phyloP scores from a whole-genome alignment of 176 grass and related monocot species.

The Ampelocalamus luodianensis region DNA sequence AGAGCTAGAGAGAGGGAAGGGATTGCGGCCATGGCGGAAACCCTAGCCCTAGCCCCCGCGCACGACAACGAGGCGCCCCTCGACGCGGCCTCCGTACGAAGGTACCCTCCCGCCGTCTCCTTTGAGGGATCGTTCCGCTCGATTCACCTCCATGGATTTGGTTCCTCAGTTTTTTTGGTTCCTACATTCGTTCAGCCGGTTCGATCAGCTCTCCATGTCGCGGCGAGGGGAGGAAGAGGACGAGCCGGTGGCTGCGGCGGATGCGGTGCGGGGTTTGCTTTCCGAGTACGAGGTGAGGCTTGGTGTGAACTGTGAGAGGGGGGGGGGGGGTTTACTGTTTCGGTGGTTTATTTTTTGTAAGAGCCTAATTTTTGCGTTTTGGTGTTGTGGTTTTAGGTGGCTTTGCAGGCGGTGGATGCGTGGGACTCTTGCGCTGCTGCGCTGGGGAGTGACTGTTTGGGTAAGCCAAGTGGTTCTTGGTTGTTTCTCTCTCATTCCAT shows the following conservation, averaged over 20 bases:
- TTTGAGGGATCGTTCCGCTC: background rate
- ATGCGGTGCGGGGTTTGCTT: conserved; percentile 21
- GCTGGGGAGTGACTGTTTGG: conserved; percentile 39
- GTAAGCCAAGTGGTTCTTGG: conserved; percentile 41
- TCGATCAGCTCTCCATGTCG: conserved; percentile 50
- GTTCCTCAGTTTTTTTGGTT: background rate
- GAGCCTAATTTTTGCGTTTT: background rate
- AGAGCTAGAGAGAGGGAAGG: background rate
- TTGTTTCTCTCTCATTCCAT: background rate
- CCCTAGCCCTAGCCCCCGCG: conserved; percentile 25
- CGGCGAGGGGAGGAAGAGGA: conserved; percentile 26
- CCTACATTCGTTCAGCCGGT: conserved; percentile 54
- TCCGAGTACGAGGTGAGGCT: conserved; percentile 54
- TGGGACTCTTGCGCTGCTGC: conserved; percentile 31
- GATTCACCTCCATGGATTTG: background rate
- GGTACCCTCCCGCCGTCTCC: conserved; percentile 31
- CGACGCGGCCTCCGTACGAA: conserved; percentile 53
- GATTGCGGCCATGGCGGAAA: conserved; percentile 57
- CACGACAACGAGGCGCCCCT: conserved; percentile 35
- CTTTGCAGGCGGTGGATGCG: conserved; percentile 39
- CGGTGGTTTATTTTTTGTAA: background rate
- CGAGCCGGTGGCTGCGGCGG: conserved; percentile 15
- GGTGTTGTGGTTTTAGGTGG: conserved; percentile 25
- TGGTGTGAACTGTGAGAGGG: background rate
- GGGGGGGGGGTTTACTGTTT: background rate